Conservation (phyloP, 2,329 filamentous ascomycete genomes). For the Aspergillus japonicus region DNA sequence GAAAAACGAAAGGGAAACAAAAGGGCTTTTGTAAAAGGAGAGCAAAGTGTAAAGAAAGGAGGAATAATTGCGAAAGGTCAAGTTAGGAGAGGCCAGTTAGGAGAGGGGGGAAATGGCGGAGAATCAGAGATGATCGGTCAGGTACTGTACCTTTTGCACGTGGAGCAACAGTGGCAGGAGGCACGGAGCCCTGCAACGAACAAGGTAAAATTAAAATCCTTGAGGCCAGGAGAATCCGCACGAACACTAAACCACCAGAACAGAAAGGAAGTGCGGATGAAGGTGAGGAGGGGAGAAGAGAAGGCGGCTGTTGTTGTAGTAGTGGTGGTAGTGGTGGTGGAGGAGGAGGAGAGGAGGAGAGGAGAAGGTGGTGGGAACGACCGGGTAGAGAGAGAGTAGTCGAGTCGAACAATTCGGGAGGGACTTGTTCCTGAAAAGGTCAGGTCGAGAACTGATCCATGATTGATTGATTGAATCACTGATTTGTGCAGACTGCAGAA, state of each 20-base stretch:
- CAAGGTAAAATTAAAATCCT: not conserved
- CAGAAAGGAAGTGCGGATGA: not conserved
- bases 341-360: too few species aligned
- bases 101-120: slow-evolving; percentile 4
- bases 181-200: slow-evolving; percentile 10
- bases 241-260: not conserved
- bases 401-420: not conserved
- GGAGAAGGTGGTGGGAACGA: too few species aligned
- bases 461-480: not conserved
- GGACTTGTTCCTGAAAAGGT: not conserved
- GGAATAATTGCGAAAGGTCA: not conserved
- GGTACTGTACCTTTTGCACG: slow-evolving; percentile 18
- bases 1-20: not conserved
- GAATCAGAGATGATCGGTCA: slow-evolving; percentile 12
- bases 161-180: slow-evolving; percentile 13
- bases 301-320: not conserved
- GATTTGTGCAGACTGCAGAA: slow-evolving; percentile 2
- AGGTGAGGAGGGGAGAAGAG: not conserved
- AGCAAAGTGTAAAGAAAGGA: not conserved
- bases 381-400: not conserved
- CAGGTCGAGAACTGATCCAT: slow-evolving; percentile 1
- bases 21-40: not conserved
- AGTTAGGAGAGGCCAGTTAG: too few species aligned
- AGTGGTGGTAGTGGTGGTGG: too few species aligned
- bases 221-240: not conserved